These are phyloP conservation scores for Xylaria flabelliformis DNA, from an alignment of 495 filamentous ascomycete species.

Conservation along the genomic window DNA sequence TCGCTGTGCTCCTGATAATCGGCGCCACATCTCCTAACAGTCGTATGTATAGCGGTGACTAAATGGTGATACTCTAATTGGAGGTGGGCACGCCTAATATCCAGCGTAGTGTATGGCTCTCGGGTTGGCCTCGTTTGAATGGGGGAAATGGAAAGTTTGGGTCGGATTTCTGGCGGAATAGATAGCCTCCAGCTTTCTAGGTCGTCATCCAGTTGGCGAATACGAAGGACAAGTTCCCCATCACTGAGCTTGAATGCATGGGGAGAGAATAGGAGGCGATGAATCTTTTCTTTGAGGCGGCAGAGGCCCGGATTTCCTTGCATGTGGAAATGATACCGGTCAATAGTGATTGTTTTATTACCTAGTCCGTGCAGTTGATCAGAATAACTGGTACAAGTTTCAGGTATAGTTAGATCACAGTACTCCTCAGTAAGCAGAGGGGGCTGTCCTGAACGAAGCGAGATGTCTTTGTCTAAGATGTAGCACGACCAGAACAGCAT, in stretches of 20 bases:
- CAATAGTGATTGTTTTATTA: not conserved
- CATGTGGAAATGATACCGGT: not conserved
- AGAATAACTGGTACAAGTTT: not conserved
- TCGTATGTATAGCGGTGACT: not conserved
- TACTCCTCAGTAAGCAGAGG: conserved; percentile 36
- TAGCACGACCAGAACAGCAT: not conserved
- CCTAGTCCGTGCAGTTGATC: no score
- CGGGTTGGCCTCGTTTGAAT: not conserved
- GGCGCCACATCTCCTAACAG: conserved; percentile 28
- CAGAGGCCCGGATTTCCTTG: not conserved
- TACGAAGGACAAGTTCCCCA: not conserved
- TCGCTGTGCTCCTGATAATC: not conserved
- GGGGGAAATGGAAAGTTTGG: not conserved
- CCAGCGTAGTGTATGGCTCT: not conserved
- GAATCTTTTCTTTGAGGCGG: not conserved
- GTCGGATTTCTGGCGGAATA: not conserved
- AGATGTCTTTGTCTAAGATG: conserved; percentile 40
- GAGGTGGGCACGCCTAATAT: not conserved
- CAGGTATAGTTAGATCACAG: conserved; percentile 39
- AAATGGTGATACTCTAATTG: not conserved
- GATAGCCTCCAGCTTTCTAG: not conserved
- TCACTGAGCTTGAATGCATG: not conserved
- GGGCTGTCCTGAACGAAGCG: conserved; percentile 38
- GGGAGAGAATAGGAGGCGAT: not conserved
- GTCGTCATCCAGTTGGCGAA: not conserved